Percentiles rank a stretch among this genome's conserved stretches.
Conservation (phyloP, 805 yeast species). For the Starmerella vaccinii region DNA sequence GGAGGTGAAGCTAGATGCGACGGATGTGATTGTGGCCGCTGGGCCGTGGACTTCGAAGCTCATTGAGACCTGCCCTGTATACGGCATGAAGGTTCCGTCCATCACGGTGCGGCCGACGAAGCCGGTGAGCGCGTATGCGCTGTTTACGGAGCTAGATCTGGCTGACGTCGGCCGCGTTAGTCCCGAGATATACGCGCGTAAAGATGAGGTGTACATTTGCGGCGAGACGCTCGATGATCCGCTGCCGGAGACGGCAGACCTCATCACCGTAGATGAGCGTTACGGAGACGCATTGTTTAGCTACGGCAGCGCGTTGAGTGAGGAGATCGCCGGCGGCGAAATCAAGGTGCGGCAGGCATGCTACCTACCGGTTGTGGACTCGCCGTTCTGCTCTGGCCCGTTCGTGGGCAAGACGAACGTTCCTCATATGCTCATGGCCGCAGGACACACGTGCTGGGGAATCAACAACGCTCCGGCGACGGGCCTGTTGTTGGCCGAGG, state of each 20-base stretch:
- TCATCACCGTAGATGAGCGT: conserved; percentile 75
- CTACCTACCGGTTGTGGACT: conserved; percentile 86
- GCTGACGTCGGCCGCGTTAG: conserved; percentile 55
- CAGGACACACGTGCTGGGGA: conserved; percentile 99
- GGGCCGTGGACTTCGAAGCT: conserved; percentile 97
- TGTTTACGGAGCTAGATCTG: conserved; percentile 82
- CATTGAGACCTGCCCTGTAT: conserved; percentile 85
- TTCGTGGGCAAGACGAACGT: conserved; percentile 89
- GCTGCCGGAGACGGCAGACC: conserved; percentile 88
- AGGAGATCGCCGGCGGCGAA: conserved; percentile 60
- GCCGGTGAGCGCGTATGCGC: conserved; percentile 84
- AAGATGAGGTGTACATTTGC: conserved; percentile 91
- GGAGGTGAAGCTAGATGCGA: conserved; percentile 41
- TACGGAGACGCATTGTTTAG: conserved; percentile 80
- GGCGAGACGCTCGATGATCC: conserved; percentile 91
- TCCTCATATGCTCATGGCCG: conserved; percentile 61
- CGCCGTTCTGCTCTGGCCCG: conserved; percentile 88
- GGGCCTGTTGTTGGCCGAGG: conserved; percentile 84
- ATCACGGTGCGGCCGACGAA: conserved; percentile 77
- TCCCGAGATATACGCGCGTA: conserved; percentile 91
- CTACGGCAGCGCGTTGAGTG: conserved; percentile 67
- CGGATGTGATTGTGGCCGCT: conserved; percentile 71
- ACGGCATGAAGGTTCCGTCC: conserved; percentile 90
- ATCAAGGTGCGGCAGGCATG: conserved; percentile 84
- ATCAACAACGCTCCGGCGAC: conserved; percentile 96